Evolutionary conservation across 2,329 filamentous ascomycete species (phyloP), one percentile per base, ranked within the genome.

Genomic region (Periconia sp.): DNA sequence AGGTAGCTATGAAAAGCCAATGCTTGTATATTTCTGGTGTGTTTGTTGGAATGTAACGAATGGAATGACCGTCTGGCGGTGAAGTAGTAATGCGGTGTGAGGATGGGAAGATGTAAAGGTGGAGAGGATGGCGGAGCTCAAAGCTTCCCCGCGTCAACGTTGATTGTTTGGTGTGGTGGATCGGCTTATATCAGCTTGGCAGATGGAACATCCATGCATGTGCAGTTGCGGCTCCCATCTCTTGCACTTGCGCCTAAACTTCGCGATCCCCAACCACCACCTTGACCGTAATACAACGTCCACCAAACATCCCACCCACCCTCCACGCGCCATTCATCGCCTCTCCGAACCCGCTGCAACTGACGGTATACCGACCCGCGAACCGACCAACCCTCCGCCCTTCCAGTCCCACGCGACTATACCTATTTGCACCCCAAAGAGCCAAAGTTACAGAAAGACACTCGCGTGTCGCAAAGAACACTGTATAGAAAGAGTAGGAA

Each of bases 171-270:
- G n/a, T n/a, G n/a, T n/a, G n/a, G n/a, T n/a, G 23, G 23, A 27
- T 27, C 8, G 23, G 23, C 23, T 27, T 27, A 27, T 27, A 27
- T 27, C 23, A 27, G 47, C 59, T 61, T 63, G 59, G 60, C 59
- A 30, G 35, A 14, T 15, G 42, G 7, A 27, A n/a, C 33, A 37
- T 37, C 23, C 47, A 17, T 37, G 30, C 47, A 40, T 18, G 20
- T n/a, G 23, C 44, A 33, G 44, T n/a, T 30, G 11, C 44, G 27
- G 27, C 30, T 17, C 6, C 20, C 31, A 15, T 20, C 23, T 2
- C 20, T 19, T 20, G 20, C 45, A 47, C 45, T 14, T 41, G 45
- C 45, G 17, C 18, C 31, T 37, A 27, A 19, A 19, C 17, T 27
- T 49, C 33, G n/a, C 6, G 17, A n/a, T 30, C n/a, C 27, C 17